Percentiles rank a stretch among this genome's conserved stretches.
Conservation (phyloP, 768 basidiomycete species). For the Russula lepida region DNA sequence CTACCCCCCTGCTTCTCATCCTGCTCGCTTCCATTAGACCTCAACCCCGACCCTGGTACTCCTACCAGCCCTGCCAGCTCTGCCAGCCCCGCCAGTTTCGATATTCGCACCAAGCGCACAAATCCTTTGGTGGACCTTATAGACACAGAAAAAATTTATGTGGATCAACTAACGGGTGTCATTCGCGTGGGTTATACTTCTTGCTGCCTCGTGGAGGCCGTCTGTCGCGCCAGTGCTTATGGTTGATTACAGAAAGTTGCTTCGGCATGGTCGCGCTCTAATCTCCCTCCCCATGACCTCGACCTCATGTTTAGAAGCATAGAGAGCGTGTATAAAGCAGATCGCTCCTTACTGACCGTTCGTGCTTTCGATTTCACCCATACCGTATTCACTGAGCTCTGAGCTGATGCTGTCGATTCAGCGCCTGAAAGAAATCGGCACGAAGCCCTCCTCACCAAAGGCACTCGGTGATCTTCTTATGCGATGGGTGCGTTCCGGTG, state of each 20-base stretch:
- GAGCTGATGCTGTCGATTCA: conserved; percentile 28
- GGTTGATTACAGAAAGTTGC: conserved; percentile 69
- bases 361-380: conserved; percentile 23
- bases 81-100: conserved; percentile 25
- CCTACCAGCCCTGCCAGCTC: conserved; percentile 16
- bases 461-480: conserved; percentile 92
- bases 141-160: conserved; percentile 88
- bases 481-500: conserved; percentile 71
- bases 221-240: neutral
- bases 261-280: conserved; percentile 93
- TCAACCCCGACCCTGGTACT: conserved; percentile 3
- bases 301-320: conserved; percentile 93
- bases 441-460: conserved; percentile 87
- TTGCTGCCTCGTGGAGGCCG: neutral
- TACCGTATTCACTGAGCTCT: conserved; percentile 16
- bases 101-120: conserved; percentile 48
- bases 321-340: conserved; percentile 88
- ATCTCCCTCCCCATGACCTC: conserved; percentile 86
- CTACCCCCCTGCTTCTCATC: neutral
- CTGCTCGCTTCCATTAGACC: conserved; percentile 7
- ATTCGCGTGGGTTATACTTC: conserved; percentile 61
- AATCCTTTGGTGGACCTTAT: conserved; percentile 91
- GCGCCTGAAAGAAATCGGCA: conserved; percentile 92
- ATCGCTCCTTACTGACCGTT: conserved; percentile 70
- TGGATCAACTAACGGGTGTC: conserved; percentile 80